A percentile compares a stretch with the other conserved stretches of the same genome.
Evolutionary conservation across 306 rosid species (phyloP).

Genomic region (Carpinus viminea): DNA sequence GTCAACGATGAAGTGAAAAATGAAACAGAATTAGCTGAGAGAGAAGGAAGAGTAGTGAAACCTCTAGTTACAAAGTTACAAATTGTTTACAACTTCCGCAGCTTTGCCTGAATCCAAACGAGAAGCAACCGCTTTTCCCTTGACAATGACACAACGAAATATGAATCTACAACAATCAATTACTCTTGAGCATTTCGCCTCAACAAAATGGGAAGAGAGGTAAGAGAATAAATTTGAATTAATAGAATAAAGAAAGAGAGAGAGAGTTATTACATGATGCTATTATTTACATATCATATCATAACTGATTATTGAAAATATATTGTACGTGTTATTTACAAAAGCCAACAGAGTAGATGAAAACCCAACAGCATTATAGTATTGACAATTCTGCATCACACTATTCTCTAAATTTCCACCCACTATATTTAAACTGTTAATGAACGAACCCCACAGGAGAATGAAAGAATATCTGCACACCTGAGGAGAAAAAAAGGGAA

Average conservation of each 20-base stretch:
- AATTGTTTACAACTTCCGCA: too few relatives aligned
- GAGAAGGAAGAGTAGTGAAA: not conserved
- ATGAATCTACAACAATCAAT: too few relatives aligned
- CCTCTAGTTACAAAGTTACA: not conserved
- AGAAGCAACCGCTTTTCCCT: too few relatives aligned
- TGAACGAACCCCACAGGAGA: slow-evolving; percentile 47
- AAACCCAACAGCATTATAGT: slow-evolving; percentile 28
- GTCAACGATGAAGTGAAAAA: not conserved
- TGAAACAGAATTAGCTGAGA: not conserved
- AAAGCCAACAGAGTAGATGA: slow-evolving; percentile 36
- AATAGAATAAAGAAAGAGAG: slow-evolving; percentile 17
- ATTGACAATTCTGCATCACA: slow-evolving; percentile 52
- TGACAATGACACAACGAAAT: too few relatives aligned
- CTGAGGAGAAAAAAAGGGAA: slow-evolving; percentile 31
- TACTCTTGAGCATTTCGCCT: too few relatives aligned
- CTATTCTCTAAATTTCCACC: slow-evolving; percentile 58
- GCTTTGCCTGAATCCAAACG: too few relatives aligned
- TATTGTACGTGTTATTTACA: slow-evolving; percentile 61
- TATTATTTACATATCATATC: slow-evolving; percentile 59
- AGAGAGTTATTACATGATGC: slow-evolving; percentile 23
- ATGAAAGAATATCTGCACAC: slow-evolving; percentile 65
- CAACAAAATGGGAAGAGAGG: not conserved
- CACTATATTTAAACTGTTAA: slow-evolving; percentile 55
- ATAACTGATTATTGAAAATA: slow-evolving; percentile 52
- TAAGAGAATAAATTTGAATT: slow-evolving; percentile 32